phyloP scores from a whole-genome alignment of 441 rosid genomes.

The Mallotus repandus region DNA sequence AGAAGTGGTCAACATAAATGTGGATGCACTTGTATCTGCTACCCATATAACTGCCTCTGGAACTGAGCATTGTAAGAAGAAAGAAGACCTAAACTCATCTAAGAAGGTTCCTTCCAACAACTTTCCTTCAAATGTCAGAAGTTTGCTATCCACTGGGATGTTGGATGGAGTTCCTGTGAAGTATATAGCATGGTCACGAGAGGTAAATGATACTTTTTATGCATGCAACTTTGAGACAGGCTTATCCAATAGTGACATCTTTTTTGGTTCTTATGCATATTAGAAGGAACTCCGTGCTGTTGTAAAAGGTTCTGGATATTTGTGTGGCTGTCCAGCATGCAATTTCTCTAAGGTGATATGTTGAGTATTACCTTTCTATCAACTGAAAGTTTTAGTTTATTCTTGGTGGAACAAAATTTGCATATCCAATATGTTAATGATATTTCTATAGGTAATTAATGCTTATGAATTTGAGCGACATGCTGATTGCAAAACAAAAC shows the following conservation, averaged over 20 bases:
- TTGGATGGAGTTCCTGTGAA: constrained; percentile 79
- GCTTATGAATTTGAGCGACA: constrained; percentile 85
- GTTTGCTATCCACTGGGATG: constrained; percentile 78
- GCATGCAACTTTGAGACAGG: constrained; percentile 11
- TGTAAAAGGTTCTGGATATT: constrained; percentile 69
- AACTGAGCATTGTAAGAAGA: constrained; percentile 44
- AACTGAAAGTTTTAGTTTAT: background rate
- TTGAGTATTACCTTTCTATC: constrained; percentile 12
- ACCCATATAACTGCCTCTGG: constrained; percentile 31
- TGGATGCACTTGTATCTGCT: constrained; percentile 26
- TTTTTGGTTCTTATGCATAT: constrained; percentile 24
- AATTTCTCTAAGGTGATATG: constrained; percentile 59
- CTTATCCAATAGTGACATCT: constrained; percentile 17
- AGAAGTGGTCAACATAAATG: constrained; percentile 34
- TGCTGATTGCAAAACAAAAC: constrained; percentile 85
- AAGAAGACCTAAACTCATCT: constrained; percentile 45
- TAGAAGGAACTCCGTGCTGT: constrained; percentile 57
- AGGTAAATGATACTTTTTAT: constrained; percentile 44
- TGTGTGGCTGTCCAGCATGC: constrained; percentile 67
- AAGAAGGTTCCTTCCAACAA: constrained; percentile 56
- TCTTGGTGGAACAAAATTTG: background rate
- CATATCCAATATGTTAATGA: constrained; percentile 5
- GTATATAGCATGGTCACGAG: constrained; percentile 73
- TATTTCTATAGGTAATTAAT: constrained; percentile 50
- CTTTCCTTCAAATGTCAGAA: constrained; percentile 80